These are phyloP conservation scores for Chrysanthemum lavandulifolium DNA, from an alignment of 129 eudicot species.

Conservation along the genomic window DNA sequence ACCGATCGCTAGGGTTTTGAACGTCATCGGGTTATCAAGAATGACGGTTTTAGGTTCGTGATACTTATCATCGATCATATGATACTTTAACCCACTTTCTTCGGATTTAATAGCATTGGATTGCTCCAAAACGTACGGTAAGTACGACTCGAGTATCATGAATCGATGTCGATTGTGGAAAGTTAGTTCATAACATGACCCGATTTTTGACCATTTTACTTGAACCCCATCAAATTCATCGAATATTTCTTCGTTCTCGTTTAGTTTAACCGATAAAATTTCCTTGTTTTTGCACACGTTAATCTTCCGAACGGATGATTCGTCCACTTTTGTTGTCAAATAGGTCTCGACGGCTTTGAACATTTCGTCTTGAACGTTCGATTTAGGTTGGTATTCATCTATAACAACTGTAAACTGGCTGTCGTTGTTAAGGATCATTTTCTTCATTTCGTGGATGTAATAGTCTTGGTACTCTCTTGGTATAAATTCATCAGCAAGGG, in stretches of 20 bases:
- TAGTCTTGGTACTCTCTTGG: constrained; percentile 35
- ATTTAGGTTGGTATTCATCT: constrained; percentile 40
- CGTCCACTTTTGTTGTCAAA: constrained; percentile 37
- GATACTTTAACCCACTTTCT: constrained; percentile 35
- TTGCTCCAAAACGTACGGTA: constrained; percentile 35
- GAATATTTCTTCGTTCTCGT: constrained; percentile 33
- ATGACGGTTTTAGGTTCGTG: constrained; percentile 22
- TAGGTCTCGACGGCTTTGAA: constrained; percentile 39
- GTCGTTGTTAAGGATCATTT: constrained; percentile 21
- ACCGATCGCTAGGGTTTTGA: constrained; percentile 47
- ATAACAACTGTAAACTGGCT: constrained; percentile 36
- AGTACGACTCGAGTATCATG: constrained; percentile 36
- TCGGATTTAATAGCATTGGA: constrained; percentile 25
- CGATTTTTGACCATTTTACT: constrained; percentile 38
- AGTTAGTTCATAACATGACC: constrained; percentile 34
- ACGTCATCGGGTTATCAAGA: constrained; percentile 57
- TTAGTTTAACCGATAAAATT: constrained; percentile 26
- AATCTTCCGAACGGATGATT: constrained; percentile 29
- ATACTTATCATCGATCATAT: constrained; percentile 22
- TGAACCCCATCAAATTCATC: constrained; percentile 33
- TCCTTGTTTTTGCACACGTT: constrained; percentile 36
- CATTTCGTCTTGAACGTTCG: constrained; percentile 22
- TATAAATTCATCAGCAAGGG: constrained; percentile 40
- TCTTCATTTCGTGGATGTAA: constrained; percentile 35
- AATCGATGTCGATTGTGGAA: constrained; percentile 42